phyloP scores from a whole-genome alignment of 129 eudicot species.

The Pittosporum tobira region DNA sequence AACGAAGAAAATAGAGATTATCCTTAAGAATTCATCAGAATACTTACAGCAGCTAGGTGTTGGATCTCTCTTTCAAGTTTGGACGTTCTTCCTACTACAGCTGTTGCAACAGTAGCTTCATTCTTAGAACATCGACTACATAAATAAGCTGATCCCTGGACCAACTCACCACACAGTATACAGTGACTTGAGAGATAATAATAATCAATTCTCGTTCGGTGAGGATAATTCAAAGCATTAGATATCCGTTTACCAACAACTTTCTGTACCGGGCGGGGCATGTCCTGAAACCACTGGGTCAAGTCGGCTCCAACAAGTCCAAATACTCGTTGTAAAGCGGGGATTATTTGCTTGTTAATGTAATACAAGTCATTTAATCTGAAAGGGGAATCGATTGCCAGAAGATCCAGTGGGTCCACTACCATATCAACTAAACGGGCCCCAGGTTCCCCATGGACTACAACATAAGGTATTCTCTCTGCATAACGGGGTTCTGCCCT shows the following conservation, averaged over 20 bases:
- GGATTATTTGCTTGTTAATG: conserved; percentile 86
- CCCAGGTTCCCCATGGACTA: conserved; percentile 93
- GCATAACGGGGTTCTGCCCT: conserved; percentile 97
- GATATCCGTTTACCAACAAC: conserved; percentile 47
- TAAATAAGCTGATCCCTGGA: conserved; percentile 51
- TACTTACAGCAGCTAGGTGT: conserved; percentile 86
- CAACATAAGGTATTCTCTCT: conserved; percentile 80
- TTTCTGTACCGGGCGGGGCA: conserved; percentile 73
- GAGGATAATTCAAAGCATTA: conserved; percentile 27
- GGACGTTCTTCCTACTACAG: conserved; percentile 63
- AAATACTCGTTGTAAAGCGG: conserved; percentile 88
- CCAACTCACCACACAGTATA: conserved; percentile 70
- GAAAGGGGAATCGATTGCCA: conserved; percentile 69
- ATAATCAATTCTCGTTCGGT: conserved; percentile 68
- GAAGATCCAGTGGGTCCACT: conserved; percentile 66
- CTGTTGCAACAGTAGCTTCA: conserved; percentile 44
- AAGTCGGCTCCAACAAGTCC: conserved; percentile 80
- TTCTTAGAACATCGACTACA: conserved; percentile 56
- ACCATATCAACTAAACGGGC: conserved; percentile 88
- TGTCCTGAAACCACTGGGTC: conserved; percentile 67
- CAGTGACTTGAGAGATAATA: conserved; percentile 81
- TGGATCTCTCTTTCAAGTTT: conserved; percentile 75
- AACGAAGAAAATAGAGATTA: not conserved
- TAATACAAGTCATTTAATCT: conserved; percentile 86
- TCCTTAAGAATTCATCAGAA: not conserved